Evolutionary conservation across 2,329 filamentous ascomycete species (phyloP), one percentile per base, ranked within the genome.

Genomic region (Lachnellula subtilissima): DNA sequence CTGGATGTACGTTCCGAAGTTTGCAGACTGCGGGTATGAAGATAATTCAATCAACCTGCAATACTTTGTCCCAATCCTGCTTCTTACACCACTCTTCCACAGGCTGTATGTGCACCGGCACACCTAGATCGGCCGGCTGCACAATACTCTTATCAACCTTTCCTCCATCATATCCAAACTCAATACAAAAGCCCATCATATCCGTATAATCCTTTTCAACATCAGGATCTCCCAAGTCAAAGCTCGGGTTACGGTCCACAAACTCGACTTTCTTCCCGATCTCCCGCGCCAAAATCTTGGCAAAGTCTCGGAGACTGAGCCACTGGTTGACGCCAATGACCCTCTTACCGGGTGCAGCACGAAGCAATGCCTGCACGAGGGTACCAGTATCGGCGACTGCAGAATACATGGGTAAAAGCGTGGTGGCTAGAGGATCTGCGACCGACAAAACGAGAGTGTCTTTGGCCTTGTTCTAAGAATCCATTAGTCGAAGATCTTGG

Each of bases 91-190:
- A 54, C 45, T 54, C 52, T 35, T 42, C 40, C 35, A 54, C 52
- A 22, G 52, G 23, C 14, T 17, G 37, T 19, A 54, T 46, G 28
- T 49, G 43, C 36, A 54, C 52, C 15, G 45, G 32, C 15, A 54
- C 52, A 49, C 52, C 52, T 36, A 54, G 43, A 54, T 54, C 52
- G 49, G 15, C 46, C 36, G 52, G 52, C 45, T 48, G 35, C 17
- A 54, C 45, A 54, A 54, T 49, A 17, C 15, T 49, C 52, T 54
- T 49, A 49, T 54, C 52, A 49, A 54, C 52, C 45, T 49, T 54
- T 35, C 35, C 42, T 53, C 72, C 70, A 39, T 57, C 50, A 43
- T 47, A 50, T 9, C 47, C 39, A 50, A 57, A 53, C 19, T 53
- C 55, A 40, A 51, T 37, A 28, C 45, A 53, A 35, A 52, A 56